Evolutionary conservation across 2,329 filamentous ascomycete genomes (phyloP).

Genomic region (Immersiporthe knoxdaviesiana): DNA sequence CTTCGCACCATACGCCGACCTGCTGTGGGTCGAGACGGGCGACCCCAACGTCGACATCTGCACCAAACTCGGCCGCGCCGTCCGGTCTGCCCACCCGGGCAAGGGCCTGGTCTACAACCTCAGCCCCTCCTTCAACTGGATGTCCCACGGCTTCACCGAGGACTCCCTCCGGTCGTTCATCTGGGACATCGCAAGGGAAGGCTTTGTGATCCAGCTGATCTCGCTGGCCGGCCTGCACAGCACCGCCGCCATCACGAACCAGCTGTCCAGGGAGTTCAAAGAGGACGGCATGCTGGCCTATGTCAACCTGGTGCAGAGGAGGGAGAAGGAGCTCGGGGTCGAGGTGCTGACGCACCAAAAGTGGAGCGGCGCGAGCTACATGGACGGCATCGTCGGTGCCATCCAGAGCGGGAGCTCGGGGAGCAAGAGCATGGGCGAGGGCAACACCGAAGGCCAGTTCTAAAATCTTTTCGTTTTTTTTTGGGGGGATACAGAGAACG

Average conservation of each 20-base stretch:
- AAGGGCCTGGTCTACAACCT: constrained; percentile 98
- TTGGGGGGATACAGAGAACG: neutral
- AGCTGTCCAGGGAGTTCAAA: constrained; percentile 83
- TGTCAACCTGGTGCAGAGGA: constrained; percentile 86
- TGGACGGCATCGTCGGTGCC: constrained; percentile 86
- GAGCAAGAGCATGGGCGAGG: constrained; percentile 92
- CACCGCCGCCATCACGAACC: constrained; percentile 66
- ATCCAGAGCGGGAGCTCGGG: constrained; percentile 91
- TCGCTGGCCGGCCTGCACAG: constrained; percentile 69
- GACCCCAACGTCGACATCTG: constrained; percentile 83
- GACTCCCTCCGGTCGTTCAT: constrained; percentile 86
- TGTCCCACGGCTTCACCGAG: constrained; percentile 87
- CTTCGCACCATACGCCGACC: constrained; percentile 89
- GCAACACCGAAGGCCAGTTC: constrained; percentile 82
- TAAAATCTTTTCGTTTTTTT: neutral
- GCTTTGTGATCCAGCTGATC: constrained; percentile 72
- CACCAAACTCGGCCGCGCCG: constrained; percentile 72
- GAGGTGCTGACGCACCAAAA: constrained; percentile 97
- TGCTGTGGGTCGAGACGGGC: constrained; percentile 96
- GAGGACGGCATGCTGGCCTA: constrained; percentile 95
- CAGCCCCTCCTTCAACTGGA: constrained; percentile 98
- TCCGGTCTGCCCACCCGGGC: constrained; percentile 69
- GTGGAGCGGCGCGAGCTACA: constrained; percentile 71
- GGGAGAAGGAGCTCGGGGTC: constrained; percentile 87
- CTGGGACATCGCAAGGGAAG: constrained; percentile 92